Evolutionary conservation across 2,329 filamentous ascomycete species (phyloP).

Genomic region (Neopestalotiopsis sp.): DNA sequence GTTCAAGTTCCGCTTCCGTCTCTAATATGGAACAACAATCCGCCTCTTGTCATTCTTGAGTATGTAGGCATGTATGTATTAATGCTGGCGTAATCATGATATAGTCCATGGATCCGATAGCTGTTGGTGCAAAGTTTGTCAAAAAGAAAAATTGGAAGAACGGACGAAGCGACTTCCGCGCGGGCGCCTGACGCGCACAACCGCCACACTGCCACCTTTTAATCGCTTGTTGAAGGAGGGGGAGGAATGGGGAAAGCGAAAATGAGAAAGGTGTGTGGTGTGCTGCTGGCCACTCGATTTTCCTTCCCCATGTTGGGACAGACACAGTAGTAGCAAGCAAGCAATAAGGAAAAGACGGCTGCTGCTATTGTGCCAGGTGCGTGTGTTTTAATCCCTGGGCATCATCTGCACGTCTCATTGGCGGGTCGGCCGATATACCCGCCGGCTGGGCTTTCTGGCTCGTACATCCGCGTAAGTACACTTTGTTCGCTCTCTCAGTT

Average conservation of each 20-base stretch:
- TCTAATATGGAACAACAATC: too few relatives aligned
- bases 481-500: too few relatives aligned
- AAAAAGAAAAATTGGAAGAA: not conserved
- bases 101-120: not conserved
- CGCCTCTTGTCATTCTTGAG: too few relatives aligned
- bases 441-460: constrained; percentile 1
- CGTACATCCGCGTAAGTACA: not conserved
- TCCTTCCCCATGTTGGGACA: not conserved
- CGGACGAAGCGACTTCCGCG: constrained; percentile 3
- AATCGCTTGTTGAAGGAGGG: not conserved
- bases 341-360: not conserved
- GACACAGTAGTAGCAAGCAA: too few relatives aligned
- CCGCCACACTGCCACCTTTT: not conserved
- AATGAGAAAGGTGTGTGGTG: not conserved
- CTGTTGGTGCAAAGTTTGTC: too few relatives aligned
- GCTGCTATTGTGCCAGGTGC: not conserved
- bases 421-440: constrained; percentile 12
- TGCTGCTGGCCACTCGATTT: constrained; percentile 6
- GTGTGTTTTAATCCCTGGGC: not conserved
- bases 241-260: not conserved
- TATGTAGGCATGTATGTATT: too few relatives aligned
- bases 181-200: not conserved
- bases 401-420: not conserved
- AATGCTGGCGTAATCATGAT: not conserved
- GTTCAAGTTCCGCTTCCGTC: too few relatives aligned